Percentiles rank a stretch among this genome's conserved stretches.
phyloP scores from a whole-genome alignment of 148 eudicot genomes.

The Amaranthus cruentus region DNA sequence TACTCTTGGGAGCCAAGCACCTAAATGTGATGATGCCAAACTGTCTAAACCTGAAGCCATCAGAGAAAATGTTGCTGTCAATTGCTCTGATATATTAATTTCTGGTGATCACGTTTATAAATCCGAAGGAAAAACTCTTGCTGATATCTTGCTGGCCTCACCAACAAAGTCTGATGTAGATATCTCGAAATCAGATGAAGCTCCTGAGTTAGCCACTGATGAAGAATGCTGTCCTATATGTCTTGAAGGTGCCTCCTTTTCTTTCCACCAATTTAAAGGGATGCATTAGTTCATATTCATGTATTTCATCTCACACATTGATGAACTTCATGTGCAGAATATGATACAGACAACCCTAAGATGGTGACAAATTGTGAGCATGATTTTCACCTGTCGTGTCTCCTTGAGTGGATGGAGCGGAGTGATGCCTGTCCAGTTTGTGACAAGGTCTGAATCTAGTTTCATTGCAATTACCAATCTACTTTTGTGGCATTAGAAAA shows the following conservation, averaged over 20 bases:
- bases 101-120: conserved; percentile 29
- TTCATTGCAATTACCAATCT: not conserved
- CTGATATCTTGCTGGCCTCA: conserved; percentile 48
- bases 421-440: conserved; percentile 90
- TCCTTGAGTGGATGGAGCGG: conserved; percentile 98
- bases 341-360: conserved; percentile 71
- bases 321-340: conserved; percentile 43
- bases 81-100: conserved; percentile 25
- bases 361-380: conserved; percentile 71
- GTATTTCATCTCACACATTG: not conserved
- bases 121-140: conserved; percentile 34
- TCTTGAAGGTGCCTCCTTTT: conserved; percentile 60
- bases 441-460: conserved; percentile 52
- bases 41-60: conserved; percentile 27
- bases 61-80: conserved; percentile 24
- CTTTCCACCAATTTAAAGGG: not conserved
- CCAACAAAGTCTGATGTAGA: conserved; percentile 57
- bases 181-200: conserved; percentile 34
- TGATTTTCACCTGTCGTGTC: conserved; percentile 87
- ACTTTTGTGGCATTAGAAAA: not conserved
- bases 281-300: not conserved
- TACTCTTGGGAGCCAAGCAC: conserved; percentile 31
- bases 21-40: conserved; percentile 30
- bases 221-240: conserved; percentile 93
- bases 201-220: conserved; percentile 32